Conservation (phyloP, 768 basidiomycete genomes). For the Porphyrellus cyaneotinctus region DNA sequence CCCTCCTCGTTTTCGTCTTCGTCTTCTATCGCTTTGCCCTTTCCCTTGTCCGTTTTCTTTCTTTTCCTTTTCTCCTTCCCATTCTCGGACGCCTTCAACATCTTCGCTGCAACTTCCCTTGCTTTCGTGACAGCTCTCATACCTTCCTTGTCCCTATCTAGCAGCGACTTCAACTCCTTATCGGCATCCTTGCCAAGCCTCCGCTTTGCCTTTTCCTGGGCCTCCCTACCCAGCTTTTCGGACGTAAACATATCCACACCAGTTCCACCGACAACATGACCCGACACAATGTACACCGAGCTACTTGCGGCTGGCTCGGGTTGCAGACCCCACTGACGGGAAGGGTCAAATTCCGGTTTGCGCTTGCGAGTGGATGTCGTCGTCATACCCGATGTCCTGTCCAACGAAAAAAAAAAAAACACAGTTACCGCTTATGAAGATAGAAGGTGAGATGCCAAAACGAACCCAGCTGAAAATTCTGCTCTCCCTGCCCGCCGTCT, state of each 20-base stretch:
- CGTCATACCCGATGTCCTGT: conserved; percentile 73
- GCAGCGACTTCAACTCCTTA: conserved; percentile 50
- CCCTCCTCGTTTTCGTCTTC: conserved; percentile 16
- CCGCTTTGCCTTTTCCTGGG: conserved; percentile 72
- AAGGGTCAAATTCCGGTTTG: conserved; percentile 60
- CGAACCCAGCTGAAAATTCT: conserved; percentile 83
- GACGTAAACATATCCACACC: conserved; percentile 44
- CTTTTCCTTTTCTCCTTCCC: conserved; percentile 16
- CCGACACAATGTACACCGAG: conserved; percentile 77
- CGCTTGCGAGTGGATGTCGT: conserved; percentile 42
- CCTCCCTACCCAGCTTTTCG: conserved; percentile 77
- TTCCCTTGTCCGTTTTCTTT: conserved; percentile 17
- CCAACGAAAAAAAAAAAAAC: background rate
- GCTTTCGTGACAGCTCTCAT: conserved; percentile 61
- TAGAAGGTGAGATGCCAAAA: conserved; percentile 1
- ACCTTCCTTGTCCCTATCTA: conserved; percentile 64
- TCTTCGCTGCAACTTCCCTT: conserved; percentile 42
- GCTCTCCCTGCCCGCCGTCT: conserved; percentile 68
- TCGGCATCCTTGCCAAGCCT: conserved; percentile 59
- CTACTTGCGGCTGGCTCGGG: conserved; percentile 41
- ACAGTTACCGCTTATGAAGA: background rate
- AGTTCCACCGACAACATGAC: conserved; percentile 62
- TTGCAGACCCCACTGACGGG: conserved; percentile 71
- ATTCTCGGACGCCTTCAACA: conserved; percentile 19
- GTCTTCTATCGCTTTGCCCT: conserved; percentile 6